A percentile compares a stretch with the other conserved stretches of the same genome.
phyloP scores from a whole-genome alignment of 129 eudicot species.

The Logfia minima region DNA sequence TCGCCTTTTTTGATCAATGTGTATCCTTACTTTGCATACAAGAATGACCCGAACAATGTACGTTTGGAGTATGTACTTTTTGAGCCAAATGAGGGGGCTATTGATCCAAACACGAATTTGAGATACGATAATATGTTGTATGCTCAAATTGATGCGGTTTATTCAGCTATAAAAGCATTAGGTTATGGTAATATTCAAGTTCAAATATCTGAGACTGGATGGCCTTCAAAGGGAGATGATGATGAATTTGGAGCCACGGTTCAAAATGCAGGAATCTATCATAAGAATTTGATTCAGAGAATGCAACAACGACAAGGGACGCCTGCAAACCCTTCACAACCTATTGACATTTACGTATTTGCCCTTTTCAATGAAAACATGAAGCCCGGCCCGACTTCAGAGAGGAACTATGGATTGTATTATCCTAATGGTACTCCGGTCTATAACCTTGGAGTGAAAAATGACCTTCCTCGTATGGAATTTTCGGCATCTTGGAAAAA shows the following conservation, averaged over 20 bases:
- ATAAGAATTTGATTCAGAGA: constrained; percentile 71
- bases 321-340: constrained; percentile 74
- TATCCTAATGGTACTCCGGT: constrained; percentile 88
- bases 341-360: constrained; percentile 75
- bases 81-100: constrained; percentile 60
- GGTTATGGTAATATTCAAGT: constrained; percentile 60
- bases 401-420: constrained; percentile 91
- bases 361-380: constrained; percentile 90
- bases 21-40: constrained; percentile 92
- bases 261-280: constrained; percentile 76
- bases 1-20: constrained; percentile 90
- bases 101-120: constrained; percentile 59
- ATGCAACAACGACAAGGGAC: constrained; percentile 67
- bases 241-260: constrained; percentile 79
- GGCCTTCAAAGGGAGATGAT: constrained; percentile 97
- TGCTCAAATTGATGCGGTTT: constrained; percentile 96
- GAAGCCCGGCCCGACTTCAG: constrained; percentile 91
- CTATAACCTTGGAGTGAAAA: constrained; percentile 72
- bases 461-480: constrained; percentile 58
- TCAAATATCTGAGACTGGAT: constrained; percentile 89
- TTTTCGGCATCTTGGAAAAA: constrained; percentile 59
- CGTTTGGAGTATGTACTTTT: constrained; percentile 73
- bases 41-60: constrained; percentile 58
- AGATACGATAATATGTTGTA: constrained; percentile 92
- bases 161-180: constrained; percentile 74